Evolutionary conservation across 768 basidiomycete species (phyloP), one percentile per base, ranked within the genome.

Genomic region (Rhizopogon salebrosus): DNA sequence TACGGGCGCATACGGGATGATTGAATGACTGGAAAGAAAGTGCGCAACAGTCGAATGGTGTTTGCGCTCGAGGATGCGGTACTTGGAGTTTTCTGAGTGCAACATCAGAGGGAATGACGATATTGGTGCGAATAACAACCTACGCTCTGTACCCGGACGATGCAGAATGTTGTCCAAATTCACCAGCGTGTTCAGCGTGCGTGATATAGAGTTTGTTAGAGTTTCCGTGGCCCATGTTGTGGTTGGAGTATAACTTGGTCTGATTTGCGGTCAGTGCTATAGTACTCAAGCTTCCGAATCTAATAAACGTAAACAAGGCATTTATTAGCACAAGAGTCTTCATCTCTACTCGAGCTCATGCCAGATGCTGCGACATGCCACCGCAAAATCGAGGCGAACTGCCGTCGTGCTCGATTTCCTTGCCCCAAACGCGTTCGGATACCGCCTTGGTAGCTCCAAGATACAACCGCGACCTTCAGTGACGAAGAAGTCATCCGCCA

Each of bases 31-130:
- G 92, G 57, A 93, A 89, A 8, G 92, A 92, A 31, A 97, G 79
- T 0, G 92, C 84, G 58, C 95, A 98, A 57, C 87, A 95, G 71
- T 97, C 94, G 62, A 91, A 93, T 26, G 91, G 90, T 0, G 87
- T 90, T 41, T 75, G 73, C 36, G 79, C 74, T 57, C 76, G 82
- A 35, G 84, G 80, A 64, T 83, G 82, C 0, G 82, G 79, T 35
- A 79, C 84, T 65, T 89, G 81, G 24, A 74, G 74, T 64, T 89
- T 90, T 46, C 87, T 89, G 59, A 24, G 55, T 16, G 41, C 10
- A 27, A 54, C 14, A 60, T 40, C 57, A 49, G 60, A 57, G 49
- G 40, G 50, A 20, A 20, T 16, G 13, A 42, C 18, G 35, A 24
- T 46, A 13, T n/a, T 56, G 37, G 39, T 38, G 53, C 43, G 50